phyloP scores from a whole-genome alignment of 805 yeast genomes.

The Brettanomyces bruxellensis region DNA sequence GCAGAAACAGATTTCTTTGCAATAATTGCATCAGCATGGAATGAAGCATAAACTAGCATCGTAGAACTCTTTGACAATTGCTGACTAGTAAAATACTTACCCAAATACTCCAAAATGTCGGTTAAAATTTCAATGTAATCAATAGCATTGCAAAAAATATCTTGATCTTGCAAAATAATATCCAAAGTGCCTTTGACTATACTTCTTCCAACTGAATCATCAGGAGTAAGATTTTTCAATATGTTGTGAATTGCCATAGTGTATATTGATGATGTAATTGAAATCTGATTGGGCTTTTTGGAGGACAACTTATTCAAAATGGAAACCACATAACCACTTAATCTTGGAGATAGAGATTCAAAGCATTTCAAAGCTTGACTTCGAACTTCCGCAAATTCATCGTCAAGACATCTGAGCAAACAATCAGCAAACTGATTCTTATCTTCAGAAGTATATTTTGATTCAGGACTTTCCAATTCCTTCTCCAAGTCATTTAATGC shows the following conservation, averaged over 20 bases:
- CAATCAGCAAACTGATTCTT: constrained; percentile 19
- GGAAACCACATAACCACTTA: constrained; percentile 25
- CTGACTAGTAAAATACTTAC: constrained; percentile 16
- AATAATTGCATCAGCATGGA: constrained; percentile 33
- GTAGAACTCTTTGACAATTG: constrained; percentile 17
- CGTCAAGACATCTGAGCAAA: constrained; percentile 33
- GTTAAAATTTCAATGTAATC: constrained; percentile 55
- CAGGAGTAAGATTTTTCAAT: constrained; percentile 24
- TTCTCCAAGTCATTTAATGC: constrained; percentile 66
- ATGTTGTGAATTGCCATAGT: constrained; percentile 44
- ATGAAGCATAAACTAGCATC: constrained; percentile 28
- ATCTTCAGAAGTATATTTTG: constrained; percentile 30
- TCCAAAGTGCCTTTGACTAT: constrained; percentile 33
- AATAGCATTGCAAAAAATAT: constrained; percentile 23
- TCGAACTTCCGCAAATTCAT: constrained; percentile 64
- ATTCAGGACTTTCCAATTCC: constrained; percentile 23
- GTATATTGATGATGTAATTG: constrained; percentile 39
- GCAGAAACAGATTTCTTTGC: constrained; percentile 36
- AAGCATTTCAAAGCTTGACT: constrained; percentile 58
- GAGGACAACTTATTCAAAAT: constrained; percentile 21
- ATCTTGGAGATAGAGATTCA: constrained; percentile 25
- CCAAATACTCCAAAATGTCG: constrained; percentile 43
- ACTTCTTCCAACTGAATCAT: constrained; percentile 9
- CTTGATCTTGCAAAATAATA: constrained; percentile 17
- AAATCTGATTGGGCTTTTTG: constrained; percentile 18